phyloP scores from a whole-genome alignment of 208 protist species.

The Leishmania tarentolae region DNA sequence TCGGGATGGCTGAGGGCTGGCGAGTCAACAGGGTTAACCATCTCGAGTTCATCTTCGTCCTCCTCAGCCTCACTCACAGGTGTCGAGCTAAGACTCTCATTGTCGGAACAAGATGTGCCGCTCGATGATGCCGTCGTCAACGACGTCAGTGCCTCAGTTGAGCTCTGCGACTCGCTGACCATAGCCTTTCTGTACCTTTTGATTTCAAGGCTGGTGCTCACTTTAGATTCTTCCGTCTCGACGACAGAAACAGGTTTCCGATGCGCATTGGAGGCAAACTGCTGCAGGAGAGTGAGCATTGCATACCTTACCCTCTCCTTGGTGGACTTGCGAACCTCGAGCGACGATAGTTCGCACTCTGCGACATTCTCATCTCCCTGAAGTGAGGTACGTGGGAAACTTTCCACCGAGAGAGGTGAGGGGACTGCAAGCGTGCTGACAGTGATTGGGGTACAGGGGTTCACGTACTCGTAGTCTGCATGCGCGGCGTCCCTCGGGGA shows the following conservation, averaged over 20 bases:
- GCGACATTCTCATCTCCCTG: not conserved
- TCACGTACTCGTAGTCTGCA: constrained; percentile 3
- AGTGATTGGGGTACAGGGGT: not conserved
- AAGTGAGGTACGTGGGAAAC: not conserved
- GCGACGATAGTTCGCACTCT: not conserved
- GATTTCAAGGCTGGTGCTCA: not conserved
- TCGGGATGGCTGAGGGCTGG: not conserved
- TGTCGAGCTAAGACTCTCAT: not conserved
- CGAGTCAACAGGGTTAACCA: not conserved
- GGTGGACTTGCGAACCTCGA: not conserved
- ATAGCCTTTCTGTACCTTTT: not conserved
- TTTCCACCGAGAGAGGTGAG: not conserved
- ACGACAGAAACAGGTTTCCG: not conserved
- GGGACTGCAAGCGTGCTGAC: too few species aligned
- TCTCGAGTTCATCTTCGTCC: not conserved
- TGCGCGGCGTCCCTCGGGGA: not conserved
- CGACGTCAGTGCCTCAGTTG: not conserved
- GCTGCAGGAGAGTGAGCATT: not conserved
- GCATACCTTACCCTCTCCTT: not conserved
- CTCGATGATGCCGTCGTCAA: not conserved
- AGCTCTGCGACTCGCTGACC: not conserved
- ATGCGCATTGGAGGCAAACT: not conserved
- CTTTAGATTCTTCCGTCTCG: not conserved
- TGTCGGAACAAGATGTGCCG: not conserved
- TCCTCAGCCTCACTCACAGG: not conserved